These are phyloP conservation scores for Microbotryum saponariae DNA, from an alignment of 1,284 basidiomycete genomes.

Conservation along the genomic window DNA sequence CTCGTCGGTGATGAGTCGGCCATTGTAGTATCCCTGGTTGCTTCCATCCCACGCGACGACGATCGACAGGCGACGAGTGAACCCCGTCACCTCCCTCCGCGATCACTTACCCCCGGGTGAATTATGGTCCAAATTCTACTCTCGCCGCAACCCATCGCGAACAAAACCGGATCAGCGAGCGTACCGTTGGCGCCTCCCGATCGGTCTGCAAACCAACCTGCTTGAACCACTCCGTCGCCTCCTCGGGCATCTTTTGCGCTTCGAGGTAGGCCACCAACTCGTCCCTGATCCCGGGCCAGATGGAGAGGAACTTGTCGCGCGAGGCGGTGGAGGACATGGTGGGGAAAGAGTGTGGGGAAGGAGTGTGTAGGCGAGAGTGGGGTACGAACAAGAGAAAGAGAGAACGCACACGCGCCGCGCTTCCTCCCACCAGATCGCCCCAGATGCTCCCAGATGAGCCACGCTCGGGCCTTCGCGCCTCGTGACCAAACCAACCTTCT, in stretches of 20 bases:
- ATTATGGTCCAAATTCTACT: no score
- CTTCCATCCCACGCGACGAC: no score
- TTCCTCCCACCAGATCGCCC: no score
- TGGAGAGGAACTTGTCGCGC: slow-evolving; percentile 45
- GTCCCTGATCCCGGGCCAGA: slow-evolving; percentile 50
- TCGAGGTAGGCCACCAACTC: slow-evolving; percentile 58
- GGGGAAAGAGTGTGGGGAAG: background rate
- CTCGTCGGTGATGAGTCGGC: background rate
- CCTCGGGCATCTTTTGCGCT: slow-evolving; percentile 65
- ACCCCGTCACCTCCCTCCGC: no score
- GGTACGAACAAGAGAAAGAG: no score
- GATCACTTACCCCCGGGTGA: background rate
- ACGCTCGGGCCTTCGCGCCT: no score
- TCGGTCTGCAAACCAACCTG: slow-evolving; percentile 47
- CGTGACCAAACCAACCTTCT: no score
- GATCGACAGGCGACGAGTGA: no score
- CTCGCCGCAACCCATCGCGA: background rate
- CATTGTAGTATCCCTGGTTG: no score
- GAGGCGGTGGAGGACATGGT: slow-evolving; percentile 27
- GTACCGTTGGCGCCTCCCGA: background rate
- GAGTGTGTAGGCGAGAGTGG: no score
- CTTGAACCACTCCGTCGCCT: slow-evolving; percentile 73
- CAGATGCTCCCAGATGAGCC: no score
- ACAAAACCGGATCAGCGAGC: background rate
- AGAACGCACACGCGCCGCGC: no score